These are phyloP conservation scores for Arthrobotrys entomopaga DNA, from an alignment of 2,329 filamentous ascomycete species.

Conservation along the genomic window DNA sequence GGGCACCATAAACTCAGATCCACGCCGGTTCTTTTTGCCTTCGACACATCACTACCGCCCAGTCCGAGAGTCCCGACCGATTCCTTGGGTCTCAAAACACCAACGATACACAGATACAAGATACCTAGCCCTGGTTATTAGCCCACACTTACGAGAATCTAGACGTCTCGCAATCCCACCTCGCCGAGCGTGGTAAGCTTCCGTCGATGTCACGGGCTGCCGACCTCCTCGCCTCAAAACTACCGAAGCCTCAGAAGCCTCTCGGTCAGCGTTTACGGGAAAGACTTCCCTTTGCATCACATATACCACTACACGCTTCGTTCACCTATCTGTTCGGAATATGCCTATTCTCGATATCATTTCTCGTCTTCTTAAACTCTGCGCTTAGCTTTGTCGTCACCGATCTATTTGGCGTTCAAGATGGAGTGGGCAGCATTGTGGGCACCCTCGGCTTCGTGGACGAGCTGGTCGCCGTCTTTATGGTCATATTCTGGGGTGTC, in stretches of 20 bases:
- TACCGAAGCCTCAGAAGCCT: constrained; percentile 45
- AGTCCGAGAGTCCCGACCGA: neutral
- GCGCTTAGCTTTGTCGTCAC: constrained; percentile 86
- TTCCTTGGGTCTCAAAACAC: too few species aligned
- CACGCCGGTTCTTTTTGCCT: constrained; percentile 1
- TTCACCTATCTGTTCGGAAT: constrained; percentile 80
- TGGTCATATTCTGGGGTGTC: constrained; percentile 82
- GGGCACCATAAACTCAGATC: neutral
- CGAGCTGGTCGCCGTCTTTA: constrained; percentile 81
- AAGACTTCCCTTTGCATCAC: constrained; percentile 40
- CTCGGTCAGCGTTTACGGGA: constrained; percentile 43
- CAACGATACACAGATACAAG: too few species aligned
- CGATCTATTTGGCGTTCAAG: constrained; percentile 78
- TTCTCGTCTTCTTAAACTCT: constrained; percentile 89
- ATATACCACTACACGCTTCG: constrained; percentile 48
- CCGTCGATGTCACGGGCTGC: constrained; percentile 49
- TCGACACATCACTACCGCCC: constrained; percentile 1
- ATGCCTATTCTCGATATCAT: constrained; percentile 86
- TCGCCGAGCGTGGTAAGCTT: constrained; percentile 5
- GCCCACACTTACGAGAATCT: too few species aligned
- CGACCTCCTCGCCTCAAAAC: constrained; percentile 48
- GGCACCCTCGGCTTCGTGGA: constrained; percentile 87
- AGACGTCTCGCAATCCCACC: neutral
- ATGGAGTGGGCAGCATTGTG: constrained; percentile 80
- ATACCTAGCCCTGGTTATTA: neutral